phyloP scores from a whole-genome alignment of 1,284 basidiomycete species.

The Rhodotorula mucilaginosa region DNA sequence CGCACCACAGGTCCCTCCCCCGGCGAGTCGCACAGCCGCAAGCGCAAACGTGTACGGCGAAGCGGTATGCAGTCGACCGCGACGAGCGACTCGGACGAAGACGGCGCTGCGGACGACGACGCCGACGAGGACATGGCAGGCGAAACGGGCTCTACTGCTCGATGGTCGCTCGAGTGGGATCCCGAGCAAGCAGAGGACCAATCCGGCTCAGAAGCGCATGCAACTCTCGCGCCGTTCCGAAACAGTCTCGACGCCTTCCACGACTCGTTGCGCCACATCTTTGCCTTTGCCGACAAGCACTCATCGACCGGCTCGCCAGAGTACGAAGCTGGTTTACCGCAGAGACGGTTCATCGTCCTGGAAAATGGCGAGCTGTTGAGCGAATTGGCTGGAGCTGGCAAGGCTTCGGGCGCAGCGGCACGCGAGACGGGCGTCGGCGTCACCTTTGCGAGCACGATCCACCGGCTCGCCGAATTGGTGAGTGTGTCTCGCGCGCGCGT shows the following conservation, averaged over 20 bases:
- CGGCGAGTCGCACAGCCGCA: neutral
- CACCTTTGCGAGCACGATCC: conserved; percentile 34
- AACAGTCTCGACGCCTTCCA: conserved; percentile 39
- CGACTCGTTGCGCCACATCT: conserved; percentile 20
- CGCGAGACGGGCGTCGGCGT: conserved; percentile 36
- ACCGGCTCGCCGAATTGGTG: conserved; percentile 28
- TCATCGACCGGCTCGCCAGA: neutral
- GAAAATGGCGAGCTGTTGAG: conserved; percentile 31
- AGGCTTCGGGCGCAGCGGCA: conserved; percentile 19
- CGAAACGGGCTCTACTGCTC: neutral
- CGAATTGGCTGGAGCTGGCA: conserved; percentile 23
- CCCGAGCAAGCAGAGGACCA: neutral
- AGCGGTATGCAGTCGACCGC: neutral
- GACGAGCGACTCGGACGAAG: neutral
- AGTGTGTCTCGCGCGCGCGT: neutral
- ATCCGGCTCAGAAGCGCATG: neutral
- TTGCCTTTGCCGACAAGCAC: neutral
- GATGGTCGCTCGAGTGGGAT: conserved; percentile 34
- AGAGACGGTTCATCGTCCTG: conserved; percentile 30
- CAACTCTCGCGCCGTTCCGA: conserved; percentile 23
- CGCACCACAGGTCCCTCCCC: neutral
- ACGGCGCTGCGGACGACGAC: neutral
- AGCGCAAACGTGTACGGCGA: neutral
- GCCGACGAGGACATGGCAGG: neutral
- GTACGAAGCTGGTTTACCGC: neutral